Evolutionary conservation across 768 basidiomycete species (phyloP).

Genomic region (Amanita exitialis): DNA sequence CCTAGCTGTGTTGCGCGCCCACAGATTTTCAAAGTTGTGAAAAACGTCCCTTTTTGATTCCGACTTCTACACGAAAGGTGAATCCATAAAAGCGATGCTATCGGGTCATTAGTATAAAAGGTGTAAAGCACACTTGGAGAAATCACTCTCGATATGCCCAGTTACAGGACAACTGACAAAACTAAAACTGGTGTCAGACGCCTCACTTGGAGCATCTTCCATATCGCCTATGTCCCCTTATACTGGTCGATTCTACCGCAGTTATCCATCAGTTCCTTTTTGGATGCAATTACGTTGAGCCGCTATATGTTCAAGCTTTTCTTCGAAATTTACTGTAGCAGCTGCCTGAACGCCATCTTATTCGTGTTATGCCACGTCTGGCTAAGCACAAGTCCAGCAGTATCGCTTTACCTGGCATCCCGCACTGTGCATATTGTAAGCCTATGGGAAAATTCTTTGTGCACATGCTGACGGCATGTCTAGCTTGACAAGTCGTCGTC

Average conservation of each 20-base stretch:
- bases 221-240: conserved; percentile 19
- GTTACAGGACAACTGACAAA: background rate
- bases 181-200: conserved; percentile 10
- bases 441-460: too few relatives aligned
- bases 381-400: background rate
- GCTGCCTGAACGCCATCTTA: background rate
- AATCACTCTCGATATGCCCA: background rate
- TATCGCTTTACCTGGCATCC: background rate
- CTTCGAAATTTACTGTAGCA: background rate
- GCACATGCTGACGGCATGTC: background rate
- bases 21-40: background rate
- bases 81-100: background rate
- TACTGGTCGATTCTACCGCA: conserved; percentile 2
- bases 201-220: conserved; percentile 25
- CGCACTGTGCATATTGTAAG: background rate
- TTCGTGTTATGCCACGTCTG: background rate
- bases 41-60: background rate
- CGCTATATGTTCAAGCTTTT: conserved; percentile 4
- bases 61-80: background rate
- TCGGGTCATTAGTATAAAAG: background rate
- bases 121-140: background rate
- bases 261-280: conserved; percentile 3
- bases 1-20: background rate
- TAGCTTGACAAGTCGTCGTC: background rate
- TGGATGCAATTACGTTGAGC: background rate